Evolutionary conservation across 2,329 filamentous ascomycete genomes (phyloP).

Genomic region (Penicillium griseofulvum): DNA sequence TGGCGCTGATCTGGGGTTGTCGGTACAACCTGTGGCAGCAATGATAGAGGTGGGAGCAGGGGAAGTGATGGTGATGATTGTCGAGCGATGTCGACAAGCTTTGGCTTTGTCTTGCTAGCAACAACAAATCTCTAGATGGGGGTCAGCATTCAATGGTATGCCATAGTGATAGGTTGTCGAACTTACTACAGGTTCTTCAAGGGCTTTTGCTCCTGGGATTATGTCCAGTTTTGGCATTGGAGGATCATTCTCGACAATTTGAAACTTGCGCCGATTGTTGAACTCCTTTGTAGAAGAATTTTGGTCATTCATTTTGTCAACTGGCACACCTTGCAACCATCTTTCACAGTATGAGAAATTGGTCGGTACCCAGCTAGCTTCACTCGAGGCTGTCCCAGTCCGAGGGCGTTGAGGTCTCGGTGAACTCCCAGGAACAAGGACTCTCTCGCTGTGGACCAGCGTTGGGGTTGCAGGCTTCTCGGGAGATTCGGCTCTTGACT

Average conservation of each 20-base stretch:
- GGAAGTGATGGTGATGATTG: conserved; percentile 31
- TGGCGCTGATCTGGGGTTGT: conserved; percentile 36
- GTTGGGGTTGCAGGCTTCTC: conserved; percentile 14
- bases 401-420: conserved; percentile 29
- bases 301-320: conserved; percentile 27
- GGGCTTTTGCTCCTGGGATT: conserved; percentile 16
- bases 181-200: conserved; percentile 28
- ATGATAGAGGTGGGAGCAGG: conserved; percentile 23
- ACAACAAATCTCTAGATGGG: conserved; percentile 32
- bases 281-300: conserved; percentile 26
- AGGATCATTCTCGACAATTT: conserved; percentile 38
- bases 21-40: conserved; percentile 27
- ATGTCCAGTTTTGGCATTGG: conserved; percentile 25
- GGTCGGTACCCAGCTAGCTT: conserved; percentile 38
- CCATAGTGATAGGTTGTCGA: rapidly evolving
- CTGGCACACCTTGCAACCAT: conserved; percentile 39
- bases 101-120: conserved; percentile 38
- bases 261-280: conserved; percentile 36
- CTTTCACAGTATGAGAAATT: conserved; percentile 39
- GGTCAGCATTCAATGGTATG: not conserved
- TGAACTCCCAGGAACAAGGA: conserved; percentile 14
- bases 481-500: conserved; percentile 6
- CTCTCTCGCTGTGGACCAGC: not conserved
- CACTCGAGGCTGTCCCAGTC: conserved; percentile 37
- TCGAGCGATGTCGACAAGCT: conserved; percentile 39